Evolutionary conservation across 1,284 basidiomycete genomes (phyloP).

Genomic region (Bjerkandera adusta): DNA sequence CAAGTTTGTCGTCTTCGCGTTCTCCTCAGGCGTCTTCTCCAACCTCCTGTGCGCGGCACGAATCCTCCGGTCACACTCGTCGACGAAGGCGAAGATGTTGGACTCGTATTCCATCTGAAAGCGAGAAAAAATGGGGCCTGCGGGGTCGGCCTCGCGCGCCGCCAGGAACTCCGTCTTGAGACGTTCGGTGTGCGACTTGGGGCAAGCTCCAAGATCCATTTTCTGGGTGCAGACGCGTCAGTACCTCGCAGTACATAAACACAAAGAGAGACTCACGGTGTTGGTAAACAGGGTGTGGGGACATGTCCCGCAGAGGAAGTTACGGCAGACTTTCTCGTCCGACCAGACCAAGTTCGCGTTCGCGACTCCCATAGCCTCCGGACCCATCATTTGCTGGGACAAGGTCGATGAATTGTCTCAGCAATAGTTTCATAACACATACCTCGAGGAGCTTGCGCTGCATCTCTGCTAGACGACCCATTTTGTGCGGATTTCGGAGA

Average conservation of each 20-base stretch:
- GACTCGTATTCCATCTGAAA: conserved; percentile 95
- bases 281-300: conserved; percentile 98
- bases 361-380: conserved; percentile 94
- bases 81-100: conserved; percentile 94
- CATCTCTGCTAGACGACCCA: conserved; percentile 88
- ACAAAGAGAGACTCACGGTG: conserved; percentile 66
- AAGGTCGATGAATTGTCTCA: conserved; percentile 8
- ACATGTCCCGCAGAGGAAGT: conserved; percentile 97
- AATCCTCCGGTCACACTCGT: conserved; percentile 97
- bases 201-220: conserved; percentile 99
- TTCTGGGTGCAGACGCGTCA: conserved; percentile 58
- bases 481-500: conserved; percentile 32
- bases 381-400: conserved; percentile 97
- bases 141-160: conserved; percentile 72
- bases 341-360: conserved; percentile 93
- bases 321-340: conserved; percentile 98
- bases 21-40: conserved; percentile 99
- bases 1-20: conserved; percentile 96
- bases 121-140: conserved; percentile 75
- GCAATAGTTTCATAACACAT: conserved; percentile 22
- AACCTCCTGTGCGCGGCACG: conserved; percentile 89
- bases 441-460: conserved; percentile 92
- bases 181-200: conserved; percentile 94
- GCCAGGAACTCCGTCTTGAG: conserved; percentile 90
- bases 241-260: too few species aligned